Conservation (phyloP, 805 yeast genomes). For the Ogataea degrootiae region DNA sequence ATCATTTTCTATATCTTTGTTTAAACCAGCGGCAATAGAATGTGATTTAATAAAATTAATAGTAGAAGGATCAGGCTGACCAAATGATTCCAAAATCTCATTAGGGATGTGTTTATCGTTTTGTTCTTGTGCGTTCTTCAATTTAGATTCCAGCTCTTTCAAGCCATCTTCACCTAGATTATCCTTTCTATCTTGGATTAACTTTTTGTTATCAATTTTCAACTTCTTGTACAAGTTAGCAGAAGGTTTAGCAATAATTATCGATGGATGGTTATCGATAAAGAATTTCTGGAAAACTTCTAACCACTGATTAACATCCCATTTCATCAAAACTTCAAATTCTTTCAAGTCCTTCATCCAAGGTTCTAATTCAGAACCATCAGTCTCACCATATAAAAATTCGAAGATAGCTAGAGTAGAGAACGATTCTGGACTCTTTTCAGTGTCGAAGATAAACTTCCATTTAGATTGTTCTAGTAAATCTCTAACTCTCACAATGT, state of each 20-base stretch:
- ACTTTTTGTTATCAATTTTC: constrained; percentile 46
- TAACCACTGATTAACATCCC: constrained; percentile 72
- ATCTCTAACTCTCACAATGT: constrained; percentile 61
- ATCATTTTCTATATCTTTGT: constrained; percentile 31
- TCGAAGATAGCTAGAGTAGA: constrained; percentile 69
- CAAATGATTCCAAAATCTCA: constrained; percentile 54
- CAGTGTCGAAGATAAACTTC: constrained; percentile 56
- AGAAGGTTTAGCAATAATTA: constrained; percentile 73
- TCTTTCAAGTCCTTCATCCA: constrained; percentile 55
- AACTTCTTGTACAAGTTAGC: constrained; percentile 46
- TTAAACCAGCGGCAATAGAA: constrained; percentile 56
- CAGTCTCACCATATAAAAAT: constrained; percentile 70
- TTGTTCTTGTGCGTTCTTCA: constrained; percentile 57
- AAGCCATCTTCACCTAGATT: constrained; percentile 60
- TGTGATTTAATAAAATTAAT: constrained; percentile 68
- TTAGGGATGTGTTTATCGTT: constrained; percentile 80
- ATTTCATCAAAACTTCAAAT: constrained; percentile 50
- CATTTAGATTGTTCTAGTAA: constrained; percentile 61
- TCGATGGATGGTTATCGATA: constrained; percentile 56
- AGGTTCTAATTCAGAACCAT: constrained; percentile 52
- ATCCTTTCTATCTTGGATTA: constrained; percentile 44
- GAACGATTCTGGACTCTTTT: constrained; percentile 56
- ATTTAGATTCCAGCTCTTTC: constrained; percentile 39
- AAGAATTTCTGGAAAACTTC: constrained; percentile 47
- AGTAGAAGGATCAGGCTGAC: constrained; percentile 67